Evolutionary conservation across 164 flowering plant species (phyloP), one percentile per base, ranked within the genome.

Genomic region (Chimonanthus salicifolius): DNA sequence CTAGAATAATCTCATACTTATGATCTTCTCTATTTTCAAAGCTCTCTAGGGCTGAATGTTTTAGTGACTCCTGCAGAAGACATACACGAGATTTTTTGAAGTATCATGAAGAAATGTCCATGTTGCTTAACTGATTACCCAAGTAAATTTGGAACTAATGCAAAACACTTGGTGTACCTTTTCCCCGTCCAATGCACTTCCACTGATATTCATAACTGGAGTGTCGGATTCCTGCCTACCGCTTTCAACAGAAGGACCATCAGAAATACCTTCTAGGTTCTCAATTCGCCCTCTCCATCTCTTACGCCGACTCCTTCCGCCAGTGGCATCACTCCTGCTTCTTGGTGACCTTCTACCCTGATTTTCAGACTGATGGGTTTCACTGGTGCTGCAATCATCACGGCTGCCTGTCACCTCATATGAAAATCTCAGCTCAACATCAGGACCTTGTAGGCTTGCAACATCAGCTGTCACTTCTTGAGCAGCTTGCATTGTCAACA

Each of bases 211-310:
- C 0, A 46, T 44, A 7, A 67, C 68, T 58, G 76, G 47, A 48
- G 77, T 18, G 65, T 63, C 64, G 75, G 74, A 74, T 62, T 83
- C 83, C 74, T 75, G 83, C 81, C 80, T 81, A 54, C 74, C 66
- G 71, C 81, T 77, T 72, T 72, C 85, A 69, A 49, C 47, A 68
- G 18, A 75, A 67, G 80, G 49, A 70, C 75, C 45, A 76, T 80
- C 83, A 65, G 82, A 64, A 78, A 58, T 33, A 71, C 33, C 58
- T 71, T 78, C 84, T 6, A 76, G 50, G 44, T 75, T 78, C 79
- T 92, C 93, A 70, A 83, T 73, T 77, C 99, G 86, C 47, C 97
- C 94, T 78, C 89, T 90, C 99, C 99, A 96, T 71, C 99, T 80
- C 84, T 91, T 96, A 49, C 95, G 91, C 69, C 85, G 88, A 72